Conservation (phyloP, 1,139 yeast genomes). For the Geotrichum klebahnii region DNA sequence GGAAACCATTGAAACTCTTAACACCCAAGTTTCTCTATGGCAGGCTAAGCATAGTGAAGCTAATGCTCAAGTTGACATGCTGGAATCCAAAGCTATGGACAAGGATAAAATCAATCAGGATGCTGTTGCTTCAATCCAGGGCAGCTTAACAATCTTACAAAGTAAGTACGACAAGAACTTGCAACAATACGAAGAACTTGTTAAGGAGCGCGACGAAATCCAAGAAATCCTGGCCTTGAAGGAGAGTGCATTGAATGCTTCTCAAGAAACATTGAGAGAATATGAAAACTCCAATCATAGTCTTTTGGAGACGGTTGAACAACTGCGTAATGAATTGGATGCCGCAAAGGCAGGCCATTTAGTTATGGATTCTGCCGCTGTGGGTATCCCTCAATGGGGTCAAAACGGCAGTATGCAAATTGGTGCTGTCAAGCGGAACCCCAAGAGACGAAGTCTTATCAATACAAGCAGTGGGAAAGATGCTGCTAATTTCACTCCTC, state of each 20-base stretch:
- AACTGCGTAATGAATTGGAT: constrained; percentile 63
- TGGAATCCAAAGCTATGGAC: constrained; percentile 51
- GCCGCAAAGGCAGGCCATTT: constrained; percentile 27
- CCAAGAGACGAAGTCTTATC: constrained; percentile 36
- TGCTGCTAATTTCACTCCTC: constrained; percentile 33
- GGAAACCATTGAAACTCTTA: constrained; percentile 55
- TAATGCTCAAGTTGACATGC: constrained; percentile 31
- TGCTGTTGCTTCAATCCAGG: constrained; percentile 45
- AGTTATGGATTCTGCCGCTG: constrained; percentile 15
- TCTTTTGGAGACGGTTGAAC: constrained; percentile 62
- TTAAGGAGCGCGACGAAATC: constrained; percentile 60
- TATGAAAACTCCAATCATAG: constrained; percentile 34
- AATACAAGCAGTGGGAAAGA: constrained; percentile 27
- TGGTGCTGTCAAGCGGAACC: constrained; percentile 33
- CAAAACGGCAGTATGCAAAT: constrained; percentile 24
- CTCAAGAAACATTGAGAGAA: constrained; percentile 33
- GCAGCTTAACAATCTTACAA: constrained; percentile 50
- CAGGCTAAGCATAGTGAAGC: constrained; percentile 36
- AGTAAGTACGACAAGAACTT: constrained; percentile 60
- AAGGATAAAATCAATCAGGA: constrained; percentile 54
- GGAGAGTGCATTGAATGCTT: constrained; percentile 50
- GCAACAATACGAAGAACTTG: constrained; percentile 58
- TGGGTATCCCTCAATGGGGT: constrained; percentile 21
- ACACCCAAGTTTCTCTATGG: constrained; percentile 37
- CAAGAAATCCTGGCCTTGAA: constrained; percentile 54